Conservation (phyloP, 164 flowering plant species). For the Chloranthus sessilifolius region DNA sequence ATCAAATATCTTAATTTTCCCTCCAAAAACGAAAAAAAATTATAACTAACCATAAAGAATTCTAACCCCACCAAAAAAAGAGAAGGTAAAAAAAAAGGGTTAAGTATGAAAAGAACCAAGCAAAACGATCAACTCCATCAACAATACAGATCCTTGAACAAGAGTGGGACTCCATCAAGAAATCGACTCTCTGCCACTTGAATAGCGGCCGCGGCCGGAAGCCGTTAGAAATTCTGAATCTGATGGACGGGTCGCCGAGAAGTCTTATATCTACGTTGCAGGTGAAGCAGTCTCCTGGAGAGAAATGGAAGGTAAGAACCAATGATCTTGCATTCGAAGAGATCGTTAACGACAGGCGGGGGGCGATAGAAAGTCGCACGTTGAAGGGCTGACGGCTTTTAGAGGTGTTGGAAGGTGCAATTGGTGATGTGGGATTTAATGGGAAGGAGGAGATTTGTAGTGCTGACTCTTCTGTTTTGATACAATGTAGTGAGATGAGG, state of each 20-base stretch:
- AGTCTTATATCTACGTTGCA: constrained; percentile 33
- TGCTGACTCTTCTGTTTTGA: constrained; percentile 20
- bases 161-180: constrained; percentile 30
- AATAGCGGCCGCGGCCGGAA: constrained; percentile 2
- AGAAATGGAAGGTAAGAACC: constrained; percentile 31
- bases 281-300: constrained; percentile 4
- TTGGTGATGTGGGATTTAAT: constrained; percentile 1
- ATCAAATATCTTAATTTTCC: too few species aligned
- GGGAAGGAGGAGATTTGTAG: constrained; percentile 11
- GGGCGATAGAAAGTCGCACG: constrained; percentile 31
- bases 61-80: too few species aligned
- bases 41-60: too few species aligned
- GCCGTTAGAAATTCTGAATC: not conserved
- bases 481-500: constrained; percentile 19
- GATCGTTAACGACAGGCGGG: constrained; percentile 30
- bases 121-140: constrained; percentile 14
- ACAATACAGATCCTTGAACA: constrained; percentile 19
- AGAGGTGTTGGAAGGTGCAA: constrained; percentile 17
- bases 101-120: too few species aligned
- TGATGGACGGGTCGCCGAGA: constrained; percentile 33
- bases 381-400: constrained; percentile 43
- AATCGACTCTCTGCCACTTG: constrained; percentile 1
- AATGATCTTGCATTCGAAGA: constrained; percentile 30
- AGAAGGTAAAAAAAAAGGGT: too few species aligned
- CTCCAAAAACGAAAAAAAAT: too few species aligned